These are phyloP conservation scores for Tolypocladium tropicale DNA, from an alignment of 2,329 filamentous ascomycete species.

Conservation along the genomic window DNA sequence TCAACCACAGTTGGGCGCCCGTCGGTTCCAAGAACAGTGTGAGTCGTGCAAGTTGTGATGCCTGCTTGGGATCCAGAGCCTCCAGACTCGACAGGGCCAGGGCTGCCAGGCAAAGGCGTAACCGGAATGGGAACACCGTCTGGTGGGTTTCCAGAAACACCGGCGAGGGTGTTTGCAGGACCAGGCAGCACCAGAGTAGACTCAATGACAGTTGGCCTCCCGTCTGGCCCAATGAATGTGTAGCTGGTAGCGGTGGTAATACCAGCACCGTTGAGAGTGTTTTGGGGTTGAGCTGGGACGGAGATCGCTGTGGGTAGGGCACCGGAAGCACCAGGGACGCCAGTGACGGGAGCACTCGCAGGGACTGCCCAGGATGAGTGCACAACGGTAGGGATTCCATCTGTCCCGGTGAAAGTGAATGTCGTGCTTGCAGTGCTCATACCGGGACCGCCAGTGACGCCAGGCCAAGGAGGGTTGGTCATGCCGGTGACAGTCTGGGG, in stretches of 20 bases:
- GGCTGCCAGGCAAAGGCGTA: conserved; percentile 1
- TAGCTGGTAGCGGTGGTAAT: conserved; percentile 7
- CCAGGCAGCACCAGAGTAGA: conserved; percentile 20
- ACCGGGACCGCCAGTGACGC: neutral
- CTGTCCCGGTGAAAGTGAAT: conserved; percentile 16
- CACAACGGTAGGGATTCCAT: conserved; percentile 17
- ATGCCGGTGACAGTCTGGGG: conserved; percentile 3
- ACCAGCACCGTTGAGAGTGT: neutral
- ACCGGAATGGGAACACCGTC: conserved; percentile 4
- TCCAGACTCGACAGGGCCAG: conserved; percentile 6
- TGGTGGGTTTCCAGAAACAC: conserved; percentile 4
- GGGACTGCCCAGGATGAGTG: conserved; percentile 15
- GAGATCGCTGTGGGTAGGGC: neutral
- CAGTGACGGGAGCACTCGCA: neutral
- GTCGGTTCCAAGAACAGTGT: conserved; percentile 16
- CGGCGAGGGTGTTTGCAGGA: conserved; percentile 5
- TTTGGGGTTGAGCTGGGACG: neutral
- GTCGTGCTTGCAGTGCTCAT: conserved; percentile 13
- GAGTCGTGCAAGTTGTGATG: conserved; percentile 16
- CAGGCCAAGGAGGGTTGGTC: neutral
- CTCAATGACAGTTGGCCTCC: conserved; percentile 20
- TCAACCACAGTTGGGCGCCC: conserved; percentile 18
- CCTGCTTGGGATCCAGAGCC: neutral
- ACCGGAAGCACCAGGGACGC: neutral
- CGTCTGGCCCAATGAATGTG: conserved; percentile 9